These are phyloP conservation scores for Thalassiosira hispida DNA, from an alignment of 352 stramenopile species.

Conservation along the genomic window DNA sequence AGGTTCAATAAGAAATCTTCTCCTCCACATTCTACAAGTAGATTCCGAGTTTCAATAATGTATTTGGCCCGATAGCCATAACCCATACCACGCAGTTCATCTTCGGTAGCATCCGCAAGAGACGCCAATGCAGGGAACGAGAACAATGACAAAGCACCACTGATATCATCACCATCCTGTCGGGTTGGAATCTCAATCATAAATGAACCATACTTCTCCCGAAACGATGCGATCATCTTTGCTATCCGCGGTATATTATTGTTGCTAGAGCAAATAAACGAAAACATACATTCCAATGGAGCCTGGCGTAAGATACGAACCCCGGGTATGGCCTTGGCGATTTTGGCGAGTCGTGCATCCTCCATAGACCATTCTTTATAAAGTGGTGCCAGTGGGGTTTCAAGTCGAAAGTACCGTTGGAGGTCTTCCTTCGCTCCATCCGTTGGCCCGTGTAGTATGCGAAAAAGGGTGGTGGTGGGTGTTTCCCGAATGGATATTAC, in stretches of 20 bases:
- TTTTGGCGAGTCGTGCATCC: constrained; percentile 80
- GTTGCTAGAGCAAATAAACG: constrained; percentile 98
- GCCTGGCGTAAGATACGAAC: constrained; percentile 93
- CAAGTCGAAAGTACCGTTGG: constrained; percentile 90
- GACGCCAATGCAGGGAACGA: constrained; percentile 90
- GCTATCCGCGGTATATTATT: constrained; percentile 98
- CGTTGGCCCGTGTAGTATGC: constrained; percentile 56
- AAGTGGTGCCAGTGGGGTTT: constrained; percentile 80
- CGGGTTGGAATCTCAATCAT: constrained; percentile 62
- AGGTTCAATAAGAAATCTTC: constrained; percentile 82
- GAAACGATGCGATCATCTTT: constrained; percentile 91
- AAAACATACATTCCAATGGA: constrained; percentile 95
- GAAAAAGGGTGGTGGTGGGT: constrained; percentile 68
- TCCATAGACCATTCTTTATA: constrained; percentile 88
- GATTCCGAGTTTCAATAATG: constrained; percentile 87
- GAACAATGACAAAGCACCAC: constrained; percentile 77
- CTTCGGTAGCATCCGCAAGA: constrained; percentile 87
- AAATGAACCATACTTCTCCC: constrained; percentile 88
- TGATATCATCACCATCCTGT: background rate
- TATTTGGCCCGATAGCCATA: constrained; percentile 91
- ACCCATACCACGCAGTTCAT: constrained; percentile 87
- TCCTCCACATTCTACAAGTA: constrained; percentile 84
- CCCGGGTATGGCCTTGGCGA: constrained; percentile 88
- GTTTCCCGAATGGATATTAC: constrained; percentile 83
- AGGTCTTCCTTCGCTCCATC: constrained; percentile 63